Evolutionary conservation across 257 asterid genomes (phyloP).

Genomic region (Solanum lycopersicoides): DNA sequence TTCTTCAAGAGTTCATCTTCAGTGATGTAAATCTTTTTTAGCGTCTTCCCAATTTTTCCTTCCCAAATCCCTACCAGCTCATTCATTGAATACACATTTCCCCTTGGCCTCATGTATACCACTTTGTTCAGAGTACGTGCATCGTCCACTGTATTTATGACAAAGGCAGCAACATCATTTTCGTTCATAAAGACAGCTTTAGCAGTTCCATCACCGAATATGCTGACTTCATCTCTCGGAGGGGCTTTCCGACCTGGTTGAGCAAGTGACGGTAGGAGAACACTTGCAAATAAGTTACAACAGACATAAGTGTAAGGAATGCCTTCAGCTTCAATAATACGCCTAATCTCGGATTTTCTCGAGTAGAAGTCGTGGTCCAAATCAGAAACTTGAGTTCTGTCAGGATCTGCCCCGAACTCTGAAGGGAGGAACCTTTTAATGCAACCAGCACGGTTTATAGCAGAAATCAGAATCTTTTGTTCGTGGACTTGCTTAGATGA

Average conservation of each 20-base stretch:
- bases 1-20: slow-evolving; percentile 52
- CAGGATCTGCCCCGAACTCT: slow-evolving; percentile 85
- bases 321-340: slow-evolving; percentile 62
- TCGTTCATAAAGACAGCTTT: slow-evolving; percentile 74
- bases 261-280: slow-evolving; percentile 72
- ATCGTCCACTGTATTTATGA: slow-evolving; percentile 76
- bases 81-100: slow-evolving; percentile 62
- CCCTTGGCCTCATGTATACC: slow-evolving; percentile 65
- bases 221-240: slow-evolving; percentile 64
- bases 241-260: slow-evolving; percentile 69
- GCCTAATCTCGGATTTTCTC: slow-evolving; percentile 71
- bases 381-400: slow-evolving; percentile 48
- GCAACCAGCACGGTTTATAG: slow-evolving; percentile 66
- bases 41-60: slow-evolving; percentile 51
- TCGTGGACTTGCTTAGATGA: slow-evolving; percentile 53
- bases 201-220: slow-evolving; percentile 73
- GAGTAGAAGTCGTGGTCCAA: slow-evolving; percentile 65
- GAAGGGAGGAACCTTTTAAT: slow-evolving; percentile 92
- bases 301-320: slow-evolving; percentile 75
- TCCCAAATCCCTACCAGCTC: slow-evolving; percentile 84
- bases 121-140: slow-evolving; percentile 53
- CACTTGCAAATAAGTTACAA: slow-evolving; percentile 75
- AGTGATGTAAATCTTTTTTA: slow-evolving; percentile 42
- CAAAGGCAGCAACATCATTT: slow-evolving; percentile 80
- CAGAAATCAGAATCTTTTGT: slow-evolving; percentile 67